Conservation (phyloP, 129 eudicot genomes). For the Saussurea involucrata region DNA sequence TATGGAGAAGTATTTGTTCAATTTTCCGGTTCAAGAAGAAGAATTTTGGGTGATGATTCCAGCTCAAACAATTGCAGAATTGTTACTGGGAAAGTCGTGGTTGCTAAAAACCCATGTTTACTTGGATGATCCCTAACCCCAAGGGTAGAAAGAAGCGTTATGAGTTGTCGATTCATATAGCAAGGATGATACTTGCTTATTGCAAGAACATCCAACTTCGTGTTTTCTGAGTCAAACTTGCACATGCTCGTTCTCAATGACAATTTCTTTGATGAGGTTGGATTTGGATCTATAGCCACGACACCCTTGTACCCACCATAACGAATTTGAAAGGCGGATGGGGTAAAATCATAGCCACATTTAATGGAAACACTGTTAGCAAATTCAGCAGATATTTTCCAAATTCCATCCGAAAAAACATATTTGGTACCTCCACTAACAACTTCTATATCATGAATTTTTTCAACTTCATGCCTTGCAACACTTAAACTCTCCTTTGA, state of each 20-base stretch:
- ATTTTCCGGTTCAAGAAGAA: too few relatives aligned
- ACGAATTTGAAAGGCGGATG: slow-evolving; percentile 79
- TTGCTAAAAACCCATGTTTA: too few relatives aligned
- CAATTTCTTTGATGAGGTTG: slow-evolving; percentile 49
- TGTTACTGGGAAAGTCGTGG: too few relatives aligned
- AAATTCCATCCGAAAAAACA: slow-evolving; percentile 83
- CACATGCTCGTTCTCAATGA: slow-evolving; percentile 71
- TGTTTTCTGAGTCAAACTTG: slow-evolving; percentile 58
- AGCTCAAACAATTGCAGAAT: too few relatives aligned
- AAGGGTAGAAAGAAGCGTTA: slow-evolving; percentile 77
- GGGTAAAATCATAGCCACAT: slow-evolving; percentile 50
- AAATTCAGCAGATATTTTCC: slow-evolving; percentile 69
- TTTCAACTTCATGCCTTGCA: slow-evolving; percentile 40
- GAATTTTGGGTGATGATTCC: too few relatives aligned
- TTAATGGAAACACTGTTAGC: slow-evolving; percentile 57
- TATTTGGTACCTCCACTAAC: slow-evolving; percentile 29
- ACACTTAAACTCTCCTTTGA: slow-evolving; percentile 76
- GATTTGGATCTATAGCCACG: slow-evolving; percentile 84
- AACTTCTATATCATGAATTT: slow-evolving; percentile 44
- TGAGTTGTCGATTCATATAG: slow-evolving; percentile 68
- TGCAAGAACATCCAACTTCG: slow-evolving; percentile 58
- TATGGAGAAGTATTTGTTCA: too few relatives aligned
- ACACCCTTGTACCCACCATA: slow-evolving; percentile 89
- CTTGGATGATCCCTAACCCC: slow-evolving; percentile 43
- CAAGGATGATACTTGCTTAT: slow-evolving; percentile 82